Evolutionary conservation across 2,329 filamentous ascomycete species (phyloP), one percentile per base, ranked within the genome.

Genomic region (Cryphonectria parasitica): DNA sequence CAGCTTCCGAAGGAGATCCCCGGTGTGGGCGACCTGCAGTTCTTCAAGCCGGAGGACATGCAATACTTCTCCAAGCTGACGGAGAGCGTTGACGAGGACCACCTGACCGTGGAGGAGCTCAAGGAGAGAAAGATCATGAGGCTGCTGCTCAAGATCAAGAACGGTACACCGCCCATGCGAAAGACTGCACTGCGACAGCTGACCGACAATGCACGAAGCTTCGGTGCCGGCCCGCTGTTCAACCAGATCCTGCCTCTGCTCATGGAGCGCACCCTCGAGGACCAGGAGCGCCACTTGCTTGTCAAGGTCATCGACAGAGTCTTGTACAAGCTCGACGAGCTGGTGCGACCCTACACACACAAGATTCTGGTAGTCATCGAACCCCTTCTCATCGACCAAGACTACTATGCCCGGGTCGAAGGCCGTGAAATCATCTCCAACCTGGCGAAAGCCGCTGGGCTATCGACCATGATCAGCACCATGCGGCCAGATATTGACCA

Each of bases 71-170:
- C 95, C 71, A 98, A 99, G 84, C 88, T 99, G 56, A 95, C 97
- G 31, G 96, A 99, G 78, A 94, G 93, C 52, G 92, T 92, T 36
- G 94, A 98, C 76, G 96, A 99, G 82, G 97, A 95, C 76, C 87
- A 90, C 31, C 89, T 99, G 82, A 95, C 91, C 28, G 94, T 99
- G 13, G 96, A 99, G 64, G 95, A 99, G 77, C 83, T 99, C 67
- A 98, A 99, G 82, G 95, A 99, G 82, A 89, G 96, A 73, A 99
- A 99, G 83, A 99, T 99, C 78, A 98, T 99, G 96, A 88, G 96
- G 75, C 84, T 99, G 69, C 85, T 99, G 62, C 87, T 99, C 69
- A 99, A 99, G 83, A 95, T 99, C 85, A 99, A 99, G 88, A 99
- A 99, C 79, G 96, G 96, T 77, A 98, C 96, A 56, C 96, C 96